These are phyloP conservation scores for Coprinopsis marcescibilis DNA, from an alignment of 768 basidiomycete genomes.

Conservation along the genomic window DNA sequence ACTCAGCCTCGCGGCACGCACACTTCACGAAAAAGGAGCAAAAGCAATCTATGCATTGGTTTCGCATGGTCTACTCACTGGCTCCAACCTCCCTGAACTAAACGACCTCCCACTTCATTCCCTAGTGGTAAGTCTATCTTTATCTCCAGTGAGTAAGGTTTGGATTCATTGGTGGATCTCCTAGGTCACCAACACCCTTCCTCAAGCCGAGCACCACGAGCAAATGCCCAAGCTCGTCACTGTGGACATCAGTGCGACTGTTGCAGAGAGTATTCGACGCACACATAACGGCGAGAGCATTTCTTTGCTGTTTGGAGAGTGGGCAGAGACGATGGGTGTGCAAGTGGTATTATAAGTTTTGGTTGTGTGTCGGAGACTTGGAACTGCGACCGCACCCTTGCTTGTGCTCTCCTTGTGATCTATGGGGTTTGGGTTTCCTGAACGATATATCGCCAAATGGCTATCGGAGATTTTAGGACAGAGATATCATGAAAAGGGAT, in stretches of 20 bases:
- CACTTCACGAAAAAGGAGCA: slow-evolving; percentile 88
- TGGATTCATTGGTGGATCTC: slow-evolving; percentile 3
- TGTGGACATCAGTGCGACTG: slow-evolving; percentile 86
- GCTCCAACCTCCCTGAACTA: slow-evolving; percentile 62
- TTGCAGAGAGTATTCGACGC: slow-evolving; percentile 93
- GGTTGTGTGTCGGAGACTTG: no score
- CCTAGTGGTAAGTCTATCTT: slow-evolving; percentile 62
- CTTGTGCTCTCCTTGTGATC: background rate
- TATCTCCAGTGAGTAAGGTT: slow-evolving; percentile 1
- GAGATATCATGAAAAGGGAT: no score
- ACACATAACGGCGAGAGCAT: slow-evolving; percentile 95
- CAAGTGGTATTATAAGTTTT: slow-evolving; percentile 33
- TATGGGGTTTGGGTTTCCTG: no score
- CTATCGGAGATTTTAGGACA: no score
- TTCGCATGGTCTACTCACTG: slow-evolving; percentile 88
- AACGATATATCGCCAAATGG: no score
- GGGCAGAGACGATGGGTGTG: slow-evolving; percentile 50
- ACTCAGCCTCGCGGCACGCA: slow-evolving; percentile 75
- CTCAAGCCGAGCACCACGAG: slow-evolving; percentile 64
- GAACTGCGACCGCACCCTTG: background rate
- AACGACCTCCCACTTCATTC: slow-evolving; percentile 72
- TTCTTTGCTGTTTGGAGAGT: slow-evolving; percentile 81
- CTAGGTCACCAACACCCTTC: slow-evolving; percentile 93
- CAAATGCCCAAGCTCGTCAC: slow-evolving; percentile 73
- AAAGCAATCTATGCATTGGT: slow-evolving; percentile 81